Percentiles rank a stretch among this genome's conserved stretches.
phyloP scores from a whole-genome alignment of 768 basidiomycete species.

The Leccinum pellstonianum region DNA sequence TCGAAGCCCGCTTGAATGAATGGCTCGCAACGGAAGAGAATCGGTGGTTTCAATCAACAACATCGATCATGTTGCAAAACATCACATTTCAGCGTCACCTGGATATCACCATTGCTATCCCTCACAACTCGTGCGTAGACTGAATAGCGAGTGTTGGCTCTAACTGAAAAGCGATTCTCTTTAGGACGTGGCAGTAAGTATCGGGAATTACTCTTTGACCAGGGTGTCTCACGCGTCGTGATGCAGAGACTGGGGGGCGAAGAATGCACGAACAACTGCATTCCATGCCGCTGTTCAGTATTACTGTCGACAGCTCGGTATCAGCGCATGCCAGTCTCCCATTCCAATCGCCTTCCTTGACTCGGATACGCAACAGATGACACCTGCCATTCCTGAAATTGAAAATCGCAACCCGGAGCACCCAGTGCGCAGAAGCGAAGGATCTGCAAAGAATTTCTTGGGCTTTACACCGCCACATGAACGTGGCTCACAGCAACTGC shows the following conservation, averaged over 20 bases:
- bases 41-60: constrained; percentile 72
- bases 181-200: constrained; percentile 37
- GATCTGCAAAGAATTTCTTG: constrained; percentile 21
- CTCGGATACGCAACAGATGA: constrained; percentile 13
- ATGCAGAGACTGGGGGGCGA: constrained; percentile 58
- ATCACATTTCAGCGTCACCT: constrained; percentile 67
- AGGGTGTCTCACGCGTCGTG: constrained; percentile 5
- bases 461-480: constrained; percentile 32
- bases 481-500: constrained; percentile 14
- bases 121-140: constrained; percentile 45
- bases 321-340: constrained; percentile 57
- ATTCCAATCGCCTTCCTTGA: constrained; percentile 55
- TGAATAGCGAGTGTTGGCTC: not conserved
- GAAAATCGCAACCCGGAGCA: constrained; percentile 8
- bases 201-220: not conserved
- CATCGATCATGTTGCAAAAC: constrained; percentile 58
- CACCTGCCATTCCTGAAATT: constrained; percentile 2
- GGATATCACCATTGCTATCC: constrained; percentile 66
- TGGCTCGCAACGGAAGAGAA: constrained; percentile 82
- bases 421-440: constrained; percentile 1
- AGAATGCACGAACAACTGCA: constrained; percentile 62
- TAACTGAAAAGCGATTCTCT: constrained; percentile 7
- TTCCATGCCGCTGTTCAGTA: constrained; percentile 78
- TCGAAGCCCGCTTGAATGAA: constrained; percentile 65
- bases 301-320: constrained; percentile 69